Percentiles rank a stretch among this genome's conserved stretches.
Conservation (phyloP, 2,329 filamentous ascomycete species). For the Monilinia polystroma region DNA sequence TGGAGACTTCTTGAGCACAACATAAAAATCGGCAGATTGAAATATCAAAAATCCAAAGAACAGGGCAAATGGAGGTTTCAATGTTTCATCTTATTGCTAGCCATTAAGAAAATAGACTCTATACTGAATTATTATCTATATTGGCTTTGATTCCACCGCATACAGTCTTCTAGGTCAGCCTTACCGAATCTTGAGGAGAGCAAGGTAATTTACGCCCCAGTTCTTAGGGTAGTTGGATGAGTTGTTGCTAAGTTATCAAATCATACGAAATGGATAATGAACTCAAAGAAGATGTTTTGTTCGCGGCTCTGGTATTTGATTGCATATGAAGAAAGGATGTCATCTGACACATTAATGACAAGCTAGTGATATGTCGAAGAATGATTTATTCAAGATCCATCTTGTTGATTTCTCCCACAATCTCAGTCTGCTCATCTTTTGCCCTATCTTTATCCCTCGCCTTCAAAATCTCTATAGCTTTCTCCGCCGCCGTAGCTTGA, state of each 20-base stretch:
- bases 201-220: no score
- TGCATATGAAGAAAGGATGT: not conserved
- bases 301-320: not conserved
- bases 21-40: no score
- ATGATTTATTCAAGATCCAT: not conserved
- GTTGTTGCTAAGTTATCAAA: no score
- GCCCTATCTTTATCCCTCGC: not conserved
- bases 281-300: not conserved
- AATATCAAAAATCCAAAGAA: not conserved
- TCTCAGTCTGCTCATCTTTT: not conserved
- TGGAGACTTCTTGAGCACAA: constrained; percentile 35
- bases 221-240: no score
- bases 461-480: constrained; percentile 45
- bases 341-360: not conserved
- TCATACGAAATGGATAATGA: no score
- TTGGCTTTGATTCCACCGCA: not conserved
- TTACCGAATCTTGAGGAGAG: no score
- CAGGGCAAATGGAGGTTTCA: not conserved
- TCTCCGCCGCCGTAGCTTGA: constrained; percentile 54
- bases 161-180: no score
- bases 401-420: not conserved
- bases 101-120: not conserved
- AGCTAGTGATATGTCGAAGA: not conserved
- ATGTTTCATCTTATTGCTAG: not conserved
- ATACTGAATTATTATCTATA: not conserved